phyloP scores from a whole-genome alignment of 2,329 filamentous ascomycete species.

The Colletotrichum australisinense region DNA sequence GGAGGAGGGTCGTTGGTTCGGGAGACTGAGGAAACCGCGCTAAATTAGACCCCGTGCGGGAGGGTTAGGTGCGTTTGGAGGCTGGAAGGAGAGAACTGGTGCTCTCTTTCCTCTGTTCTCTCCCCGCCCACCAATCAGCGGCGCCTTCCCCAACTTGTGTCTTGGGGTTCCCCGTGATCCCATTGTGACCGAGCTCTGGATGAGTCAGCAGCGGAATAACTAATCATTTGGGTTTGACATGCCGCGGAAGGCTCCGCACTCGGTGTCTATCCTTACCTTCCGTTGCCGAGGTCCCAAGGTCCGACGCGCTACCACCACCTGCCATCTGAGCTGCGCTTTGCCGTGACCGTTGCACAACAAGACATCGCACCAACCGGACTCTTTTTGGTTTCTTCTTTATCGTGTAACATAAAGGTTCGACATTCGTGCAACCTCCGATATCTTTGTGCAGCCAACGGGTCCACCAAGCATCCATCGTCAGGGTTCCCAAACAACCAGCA shows the following conservation, averaged over 20 bases:
- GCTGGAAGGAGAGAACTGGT: not conserved
- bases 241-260: slow-evolving; percentile 13
- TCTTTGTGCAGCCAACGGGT: slow-evolving; percentile 2
- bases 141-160: not conserved
- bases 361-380: slow-evolving; percentile 1
- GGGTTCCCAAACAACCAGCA: not conserved
- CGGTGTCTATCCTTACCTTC: not conserved
- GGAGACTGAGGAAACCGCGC: no score
- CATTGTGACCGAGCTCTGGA: not conserved
- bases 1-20: no score
- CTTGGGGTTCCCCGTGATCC: not conserved
- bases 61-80: not conserved
- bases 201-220: slow-evolving; percentile 24
- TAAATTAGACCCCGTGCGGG: no score
- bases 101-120: not conserved
- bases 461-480: not conserved
- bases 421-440: not conserved
- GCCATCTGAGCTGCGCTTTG: slow-evolving; percentile 14
- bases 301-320: slow-evolving; percentile 13
- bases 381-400: not conserved
- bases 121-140: not conserved
- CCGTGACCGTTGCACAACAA: slow-evolving; percentile 6
- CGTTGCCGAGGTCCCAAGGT: slow-evolving; percentile 34
- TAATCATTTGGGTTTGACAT: slow-evolving; percentile 10
- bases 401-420: slow-evolving; percentile 2